Evolutionary conservation across 2,329 filamentous ascomycete species (phyloP).

Genomic region (Ceratocystis eucalypticola): DNA sequence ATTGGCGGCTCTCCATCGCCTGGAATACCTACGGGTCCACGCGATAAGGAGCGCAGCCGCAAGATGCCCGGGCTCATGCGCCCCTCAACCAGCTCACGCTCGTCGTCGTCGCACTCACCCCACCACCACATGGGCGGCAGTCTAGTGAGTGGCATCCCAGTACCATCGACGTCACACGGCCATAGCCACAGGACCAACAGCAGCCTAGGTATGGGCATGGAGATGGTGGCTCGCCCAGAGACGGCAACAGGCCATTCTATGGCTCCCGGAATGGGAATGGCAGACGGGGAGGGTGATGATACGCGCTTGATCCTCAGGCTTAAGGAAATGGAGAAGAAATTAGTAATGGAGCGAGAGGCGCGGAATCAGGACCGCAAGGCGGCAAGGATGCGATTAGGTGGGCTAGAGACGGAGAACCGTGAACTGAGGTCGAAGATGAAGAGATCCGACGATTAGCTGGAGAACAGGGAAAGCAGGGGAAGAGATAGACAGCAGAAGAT

Average conservation of each 20-base stretch:
- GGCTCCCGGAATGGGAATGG: conserved; percentile 20
- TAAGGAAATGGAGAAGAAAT: conserved; percentile 71
- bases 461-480: background rate
- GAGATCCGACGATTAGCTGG: conserved; percentile 22
- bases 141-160: conserved; percentile 10
- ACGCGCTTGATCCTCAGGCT: conserved; percentile 75
- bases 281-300: conserved; percentile 32
- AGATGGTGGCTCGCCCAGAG: conserved; percentile 16
- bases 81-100: conserved; percentile 25
- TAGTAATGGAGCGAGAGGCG: conserved; percentile 83
- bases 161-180: conserved; percentile 12
- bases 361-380: conserved; percentile 72
- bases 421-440: conserved; percentile 52
- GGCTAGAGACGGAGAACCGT: conserved; percentile 60
- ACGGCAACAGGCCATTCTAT: conserved; percentile 17
- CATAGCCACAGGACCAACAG: conserved; percentile 21
- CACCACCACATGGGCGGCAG: conserved; percentile 6
- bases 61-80: conserved; percentile 22
- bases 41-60: conserved; percentile 31
- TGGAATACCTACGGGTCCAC: conserved; percentile 40
- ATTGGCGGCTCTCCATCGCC: conserved; percentile 38
- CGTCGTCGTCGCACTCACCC: conserved; percentile 21
- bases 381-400: conserved; percentile 65
- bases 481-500: background rate
- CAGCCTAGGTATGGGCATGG: conserved; percentile 11